Evolutionary conservation across 306 rosid species (phyloP), one percentile per base, ranked within the genome.

Genomic region (Glycine soja): DNA sequence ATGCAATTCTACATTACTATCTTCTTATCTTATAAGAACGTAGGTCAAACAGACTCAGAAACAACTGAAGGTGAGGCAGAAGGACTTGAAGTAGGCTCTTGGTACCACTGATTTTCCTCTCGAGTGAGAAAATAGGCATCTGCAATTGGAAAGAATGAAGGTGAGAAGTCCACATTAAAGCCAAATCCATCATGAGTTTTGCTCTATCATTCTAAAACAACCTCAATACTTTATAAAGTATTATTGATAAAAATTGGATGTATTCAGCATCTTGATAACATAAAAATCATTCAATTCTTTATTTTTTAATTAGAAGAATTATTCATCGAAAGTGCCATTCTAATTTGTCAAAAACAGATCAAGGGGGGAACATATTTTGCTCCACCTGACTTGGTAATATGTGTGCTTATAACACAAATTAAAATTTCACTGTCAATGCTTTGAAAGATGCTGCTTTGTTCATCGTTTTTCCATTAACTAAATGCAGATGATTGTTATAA

Each of bases 121-220:
- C 99, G 87, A 14, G 87, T 88, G 64, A 95, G 92, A 85, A 95
- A 95, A 86, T 88, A 89, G 11, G 99, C 97, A 88, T 95, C 99
- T 93, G 98, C 87, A 88, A 51, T 84, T 73, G 38, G 46, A 53
- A 84, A 77, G 5, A 64, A 54, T 16, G 46, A 46, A n/a, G 62
- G 10, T 83, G 32, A 43, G 19, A 43, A 66, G 67, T 57, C 54
- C 58, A 15, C 65, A 58, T 13, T 54, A 34, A n/a, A 54, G 69
- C 56, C 73, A 71, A 83, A 56, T 75, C 73, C 40, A 68, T 24
- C 43, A 75, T 13, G 52, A 59, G 32, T 9, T 61, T 57, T 74
- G 40, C 24, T 18, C 12, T 53, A 73, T 38, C 19, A 8, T 19
- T 40, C 64, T 45, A 46, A 40, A 75, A 61, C 70, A 59, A 14